Conservation (phyloP, 2,329 filamentous ascomycete species). For the Lachnellula arida region DNA sequence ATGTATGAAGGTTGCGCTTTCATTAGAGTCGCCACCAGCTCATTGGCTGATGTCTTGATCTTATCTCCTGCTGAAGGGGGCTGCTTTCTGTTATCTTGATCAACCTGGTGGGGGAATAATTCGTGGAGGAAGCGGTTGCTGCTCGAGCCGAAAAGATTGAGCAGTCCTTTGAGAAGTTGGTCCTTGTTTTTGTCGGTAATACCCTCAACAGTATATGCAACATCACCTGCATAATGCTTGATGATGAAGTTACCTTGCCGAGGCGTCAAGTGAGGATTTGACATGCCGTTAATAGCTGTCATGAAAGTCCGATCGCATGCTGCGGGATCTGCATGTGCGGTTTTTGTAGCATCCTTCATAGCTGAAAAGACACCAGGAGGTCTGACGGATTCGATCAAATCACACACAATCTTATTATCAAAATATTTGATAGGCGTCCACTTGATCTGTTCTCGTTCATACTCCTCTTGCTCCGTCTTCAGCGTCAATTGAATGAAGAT, state of each 20-base stretch:
- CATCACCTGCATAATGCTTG: slow-evolving; percentile 98
- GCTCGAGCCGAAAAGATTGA: slow-evolving; percentile 80
- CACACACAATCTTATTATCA: slow-evolving; percentile 98
- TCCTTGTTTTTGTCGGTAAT: slow-evolving; percentile 99
- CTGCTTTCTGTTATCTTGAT: slow-evolving; percentile 91
- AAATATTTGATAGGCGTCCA: slow-evolving; percentile 99
- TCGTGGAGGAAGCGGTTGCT: slow-evolving; percentile 81
- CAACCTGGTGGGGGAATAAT: slow-evolving; percentile 87
- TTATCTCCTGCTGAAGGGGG: slow-evolving; percentile 95
- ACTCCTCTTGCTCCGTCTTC: slow-evolving; percentile 97
- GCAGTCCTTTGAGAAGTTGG: slow-evolving; percentile 86
- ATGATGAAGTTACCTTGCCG: slow-evolving; percentile 96
- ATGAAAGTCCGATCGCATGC: slow-evolving; percentile 96
- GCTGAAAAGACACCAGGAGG: slow-evolving; percentile 93
- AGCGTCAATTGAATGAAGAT: slow-evolving; percentile 98
- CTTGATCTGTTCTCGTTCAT: slow-evolving; percentile 90
- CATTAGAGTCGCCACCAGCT: slow-evolving; percentile 91
- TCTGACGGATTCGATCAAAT: slow-evolving; percentile 86
- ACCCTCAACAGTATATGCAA: slow-evolving; percentile 87
- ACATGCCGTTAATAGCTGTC: slow-evolving; percentile 84
- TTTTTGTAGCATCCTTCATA: slow-evolving; percentile 95
- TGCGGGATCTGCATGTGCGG: slow-evolving; percentile 91
- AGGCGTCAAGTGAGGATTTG: slow-evolving; percentile 84
- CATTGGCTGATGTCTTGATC: slow-evolving; percentile 91
- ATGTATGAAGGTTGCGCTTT: slow-evolving; percentile 97